A percentile compares a stretch with the other conserved stretches of the same genome.
Evolutionary conservation across 2,329 filamentous ascomycete species (phyloP).

Genomic region (Hymenoscyphus scutula): DNA sequence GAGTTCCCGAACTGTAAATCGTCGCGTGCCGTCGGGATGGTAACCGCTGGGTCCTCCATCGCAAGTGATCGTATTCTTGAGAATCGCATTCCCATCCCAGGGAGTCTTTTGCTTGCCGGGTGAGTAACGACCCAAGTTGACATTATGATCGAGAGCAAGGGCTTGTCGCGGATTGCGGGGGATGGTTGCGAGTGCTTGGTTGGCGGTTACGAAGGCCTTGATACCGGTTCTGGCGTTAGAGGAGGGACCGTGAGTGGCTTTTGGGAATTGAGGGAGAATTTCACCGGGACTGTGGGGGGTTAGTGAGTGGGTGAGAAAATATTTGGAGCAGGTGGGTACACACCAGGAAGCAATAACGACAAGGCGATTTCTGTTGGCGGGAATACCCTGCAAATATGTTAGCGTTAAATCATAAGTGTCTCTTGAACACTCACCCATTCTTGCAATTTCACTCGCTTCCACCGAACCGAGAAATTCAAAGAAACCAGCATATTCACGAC

Average conservation of each 20-base stretch:
- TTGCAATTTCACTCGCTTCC: slow-evolving; percentile 52
- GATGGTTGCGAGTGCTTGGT: slow-evolving; percentile 30
- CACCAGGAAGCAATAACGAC: slow-evolving; percentile 50
- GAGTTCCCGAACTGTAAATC: slow-evolving; percentile 64
- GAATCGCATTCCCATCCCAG: slow-evolving; percentile 47
- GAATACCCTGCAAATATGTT: slow-evolving; percentile 25
- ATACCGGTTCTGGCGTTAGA: slow-evolving; percentile 37
- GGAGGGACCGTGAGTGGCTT: slow-evolving; percentile 52
- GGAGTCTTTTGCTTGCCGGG: slow-evolving; percentile 25
- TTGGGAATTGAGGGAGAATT: slow-evolving; percentile 62
- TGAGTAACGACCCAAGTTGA: slow-evolving; percentile 27
- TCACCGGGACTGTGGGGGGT: slow-evolving; percentile 60
- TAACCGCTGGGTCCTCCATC: slow-evolving; percentile 61
- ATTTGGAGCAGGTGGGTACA: background rate
- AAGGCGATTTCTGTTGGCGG: slow-evolving; percentile 40
- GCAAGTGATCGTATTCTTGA: slow-evolving; percentile 65
- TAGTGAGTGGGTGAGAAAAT: slow-evolving; percentile 6
- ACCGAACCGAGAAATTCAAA: slow-evolving; percentile 67
- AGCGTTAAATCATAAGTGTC: background rate
- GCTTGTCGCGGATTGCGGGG: slow-evolving; percentile 19
- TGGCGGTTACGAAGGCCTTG: slow-evolving; percentile 45
- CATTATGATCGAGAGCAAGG: slow-evolving; percentile 41
- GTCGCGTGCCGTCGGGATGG: slow-evolving; percentile 60
- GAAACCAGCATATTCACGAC: slow-evolving; percentile 64
- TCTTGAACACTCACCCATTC: slow-evolving; percentile 8